Conservation (phyloP, 1,139 yeast species). For the Protomyces arabidopsidicola region DNA sequence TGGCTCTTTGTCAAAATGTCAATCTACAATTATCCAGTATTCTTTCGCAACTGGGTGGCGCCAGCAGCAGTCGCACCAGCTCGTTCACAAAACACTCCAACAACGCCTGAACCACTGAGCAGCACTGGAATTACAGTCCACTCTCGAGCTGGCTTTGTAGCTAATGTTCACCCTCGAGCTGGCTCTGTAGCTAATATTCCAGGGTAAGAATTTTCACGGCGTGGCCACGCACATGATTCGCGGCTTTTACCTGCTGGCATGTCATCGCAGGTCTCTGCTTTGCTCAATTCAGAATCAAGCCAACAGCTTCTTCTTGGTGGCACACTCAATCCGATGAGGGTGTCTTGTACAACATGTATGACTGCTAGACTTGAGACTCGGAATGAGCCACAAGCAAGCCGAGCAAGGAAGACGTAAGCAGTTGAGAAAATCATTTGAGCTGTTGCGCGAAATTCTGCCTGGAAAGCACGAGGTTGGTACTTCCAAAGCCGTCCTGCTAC, state of each 20-base stretch:
- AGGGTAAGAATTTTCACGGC: too few relatives aligned
- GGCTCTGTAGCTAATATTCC: too few relatives aligned
- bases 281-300: constrained; percentile 44
- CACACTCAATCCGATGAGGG: constrained; percentile 43
- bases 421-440: constrained; percentile 49
- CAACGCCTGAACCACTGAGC: not conserved
- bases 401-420: constrained; percentile 94
- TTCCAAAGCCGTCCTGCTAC: constrained; percentile 12
- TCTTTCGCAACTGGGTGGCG: not conserved
- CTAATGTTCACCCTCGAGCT: too few relatives aligned
- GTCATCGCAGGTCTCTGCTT: constrained; percentile 37
- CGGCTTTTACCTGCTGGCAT: constrained; percentile 32
- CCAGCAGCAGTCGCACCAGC: not conserved
- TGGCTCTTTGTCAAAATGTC: not conserved
- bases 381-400: constrained; percentile 80
- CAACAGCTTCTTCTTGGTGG: constrained; percentile 47
- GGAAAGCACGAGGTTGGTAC: constrained; percentile 13
- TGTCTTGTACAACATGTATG: constrained; percentile 43
- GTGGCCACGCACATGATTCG: too few relatives aligned
- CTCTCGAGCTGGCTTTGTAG: not conserved
- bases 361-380: constrained; percentile 43
- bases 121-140: not conserved
- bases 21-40: not conserved
- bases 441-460: constrained; percentile 15
- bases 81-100: not conserved